Conservation (phyloP, 2,329 filamentous ascomycete species). For the Colletotrichum sojae region DNA sequence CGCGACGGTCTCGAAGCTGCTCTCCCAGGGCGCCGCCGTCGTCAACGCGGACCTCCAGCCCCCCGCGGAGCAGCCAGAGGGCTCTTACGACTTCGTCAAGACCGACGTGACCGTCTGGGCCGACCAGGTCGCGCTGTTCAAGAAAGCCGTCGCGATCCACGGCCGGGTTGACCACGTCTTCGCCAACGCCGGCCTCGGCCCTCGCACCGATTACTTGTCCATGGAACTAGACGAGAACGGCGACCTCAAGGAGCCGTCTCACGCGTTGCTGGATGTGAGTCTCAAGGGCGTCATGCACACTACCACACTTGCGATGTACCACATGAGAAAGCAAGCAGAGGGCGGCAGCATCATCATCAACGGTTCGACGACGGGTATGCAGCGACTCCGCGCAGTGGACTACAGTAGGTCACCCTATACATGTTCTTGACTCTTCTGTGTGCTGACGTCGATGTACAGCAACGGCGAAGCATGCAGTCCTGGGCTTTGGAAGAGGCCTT, state of each 20-base stretch:
- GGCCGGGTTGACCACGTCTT: slow-evolving; percentile 86
- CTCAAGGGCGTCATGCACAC: slow-evolving; percentile 66
- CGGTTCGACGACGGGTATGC: slow-evolving; percentile 64
- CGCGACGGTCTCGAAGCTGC: slow-evolving; percentile 67
- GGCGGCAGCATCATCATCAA: slow-evolving; percentile 69
- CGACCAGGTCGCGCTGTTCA: slow-evolving; percentile 66
- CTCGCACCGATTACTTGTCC: slow-evolving; percentile 61
- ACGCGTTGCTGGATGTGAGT: slow-evolving; percentile 63
- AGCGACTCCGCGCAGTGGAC: slow-evolving; percentile 64
- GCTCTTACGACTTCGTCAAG: slow-evolving; percentile 56
- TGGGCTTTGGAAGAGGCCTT: slow-evolving; percentile 67
- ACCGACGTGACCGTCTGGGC: slow-evolving; percentile 66
- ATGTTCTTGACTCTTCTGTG: background rate
- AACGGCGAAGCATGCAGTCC: slow-evolving; percentile 67
- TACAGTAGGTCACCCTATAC: slow-evolving; percentile 56
- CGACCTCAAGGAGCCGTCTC: slow-evolving; percentile 60
- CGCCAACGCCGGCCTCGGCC: slow-evolving; percentile 72
- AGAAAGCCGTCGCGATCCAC: slow-evolving; percentile 68
- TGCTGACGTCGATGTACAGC: slow-evolving; percentile 47
- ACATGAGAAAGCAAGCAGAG: slow-evolving; percentile 62
- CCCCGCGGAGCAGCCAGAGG: slow-evolving; percentile 46
- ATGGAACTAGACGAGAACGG: slow-evolving; percentile 64
- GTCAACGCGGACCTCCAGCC: slow-evolving; percentile 68
- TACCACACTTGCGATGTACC: slow-evolving; percentile 61
- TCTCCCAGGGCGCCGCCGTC: slow-evolving; percentile 68